Conservation (phyloP, 768 basidiomycete genomes). For the Phlebiopsis gigantea region DNA sequence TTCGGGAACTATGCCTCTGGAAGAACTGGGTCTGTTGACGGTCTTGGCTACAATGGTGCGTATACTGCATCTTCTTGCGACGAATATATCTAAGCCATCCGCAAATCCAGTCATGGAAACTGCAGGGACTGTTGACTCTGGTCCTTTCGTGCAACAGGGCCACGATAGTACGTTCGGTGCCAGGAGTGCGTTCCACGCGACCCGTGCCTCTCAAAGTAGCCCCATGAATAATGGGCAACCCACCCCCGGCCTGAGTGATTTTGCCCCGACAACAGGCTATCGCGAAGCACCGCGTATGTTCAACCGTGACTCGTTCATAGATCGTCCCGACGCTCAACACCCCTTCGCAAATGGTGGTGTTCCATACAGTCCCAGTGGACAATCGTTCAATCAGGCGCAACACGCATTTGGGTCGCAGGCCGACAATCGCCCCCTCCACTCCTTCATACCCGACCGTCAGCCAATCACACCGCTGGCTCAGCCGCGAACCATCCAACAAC, state of each 20-base stretch:
- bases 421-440: conserved; percentile 19
- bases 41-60: conserved; percentile 31
- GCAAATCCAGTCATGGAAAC: background rate
- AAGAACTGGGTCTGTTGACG: conserved; percentile 30
- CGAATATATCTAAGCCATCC: background rate
- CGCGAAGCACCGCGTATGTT: conserved; percentile 14
- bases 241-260: conserved; percentile 11
- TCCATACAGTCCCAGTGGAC: conserved; percentile 15
- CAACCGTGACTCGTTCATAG: conserved; percentile 18
- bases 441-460: conserved; percentile 20
- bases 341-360: conserved; percentile 16
- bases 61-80: conserved; percentile 1
- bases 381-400: conserved; percentile 17
- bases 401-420: conserved; percentile 8
- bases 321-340: conserved; percentile 10
- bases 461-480: conserved; percentile 7
- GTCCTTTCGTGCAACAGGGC: background rate
- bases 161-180: background rate
- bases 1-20: conserved; percentile 29
- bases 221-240: conserved; percentile 8
- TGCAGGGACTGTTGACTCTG: background rate
- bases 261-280: conserved; percentile 10
- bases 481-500: conserved; percentile 15
- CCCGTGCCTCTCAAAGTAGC: conserved; percentile 3
- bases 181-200: background rate